Evolutionary conservation across 164 flowering plant species (phyloP).

Genomic region (Tetracentron sinense): DNA sequence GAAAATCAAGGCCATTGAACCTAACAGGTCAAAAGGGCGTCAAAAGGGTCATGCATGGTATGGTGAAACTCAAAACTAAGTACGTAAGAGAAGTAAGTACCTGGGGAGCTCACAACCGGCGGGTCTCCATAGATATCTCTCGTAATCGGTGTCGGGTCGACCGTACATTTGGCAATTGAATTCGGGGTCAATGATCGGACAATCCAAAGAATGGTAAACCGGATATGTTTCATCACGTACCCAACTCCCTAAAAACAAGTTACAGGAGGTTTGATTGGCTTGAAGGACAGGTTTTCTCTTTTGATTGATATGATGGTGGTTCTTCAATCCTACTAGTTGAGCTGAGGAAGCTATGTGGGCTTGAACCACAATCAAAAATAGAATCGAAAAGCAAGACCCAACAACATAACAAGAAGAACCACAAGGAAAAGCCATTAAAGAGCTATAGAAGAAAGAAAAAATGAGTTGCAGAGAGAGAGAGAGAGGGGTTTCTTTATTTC

Average conservation of each 20-base stretch:
- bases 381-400: conserved; percentile 3
- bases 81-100: conserved; percentile 20
- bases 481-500: neutral
- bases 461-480: neutral
- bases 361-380: conserved; percentile 15
- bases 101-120: conserved; percentile 69
- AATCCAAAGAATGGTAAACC: conserved; percentile 41
- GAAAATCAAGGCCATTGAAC: conserved; percentile 60
- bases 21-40: conserved; percentile 26
- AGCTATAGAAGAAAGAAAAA: neutral
- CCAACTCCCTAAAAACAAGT: conserved; percentile 67
- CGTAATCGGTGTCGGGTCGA: conserved; percentile 75
- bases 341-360: conserved; percentile 31
- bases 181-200: conserved; percentile 61
- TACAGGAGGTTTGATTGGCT: conserved; percentile 43
- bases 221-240: conserved; percentile 59
- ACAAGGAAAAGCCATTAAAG: conserved; percentile 3
- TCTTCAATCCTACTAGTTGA: conserved; percentile 33
- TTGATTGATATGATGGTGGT: conserved; percentile 27
- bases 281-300: conserved; percentile 30
- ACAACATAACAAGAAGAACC: neutral
- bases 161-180: conserved; percentile 75
- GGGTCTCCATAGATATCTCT: conserved; percentile 67
- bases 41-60: no score
- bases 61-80: no score